phyloP scores from a whole-genome alignment of 1,284 basidiomycete genomes.

The Marasmius sp. region DNA sequence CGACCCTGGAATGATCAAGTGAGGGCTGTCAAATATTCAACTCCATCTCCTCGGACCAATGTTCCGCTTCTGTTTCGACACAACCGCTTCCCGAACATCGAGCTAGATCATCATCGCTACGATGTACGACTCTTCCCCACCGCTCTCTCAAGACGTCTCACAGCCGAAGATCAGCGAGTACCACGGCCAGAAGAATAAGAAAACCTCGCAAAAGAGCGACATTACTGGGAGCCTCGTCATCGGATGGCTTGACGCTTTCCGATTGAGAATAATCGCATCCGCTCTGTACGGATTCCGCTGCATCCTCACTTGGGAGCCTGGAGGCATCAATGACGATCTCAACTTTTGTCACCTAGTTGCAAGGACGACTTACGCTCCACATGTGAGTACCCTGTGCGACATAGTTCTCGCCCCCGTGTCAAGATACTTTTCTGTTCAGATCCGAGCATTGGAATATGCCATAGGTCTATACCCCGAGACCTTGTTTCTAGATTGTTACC shows the following conservation, averaged over 20 bases:
- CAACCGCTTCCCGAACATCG: no score
- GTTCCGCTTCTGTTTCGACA: no score
- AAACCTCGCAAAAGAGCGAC: neutral
- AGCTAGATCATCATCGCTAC: no score
- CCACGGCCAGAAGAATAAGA: neutral
- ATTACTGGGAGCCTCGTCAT: neutral
- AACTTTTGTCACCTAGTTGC: constrained; percentile 12
- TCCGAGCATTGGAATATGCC: constrained; percentile 5
- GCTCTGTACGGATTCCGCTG: constrained; percentile 8
- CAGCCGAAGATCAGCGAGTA: neutral
- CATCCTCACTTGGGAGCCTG: constrained; percentile 4
- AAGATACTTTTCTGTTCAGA: neutral
- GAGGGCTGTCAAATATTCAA: no score
- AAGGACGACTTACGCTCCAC: neutral
- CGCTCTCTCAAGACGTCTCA: no score
- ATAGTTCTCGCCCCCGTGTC: neutral
- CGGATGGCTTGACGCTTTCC: constrained; percentile 2
- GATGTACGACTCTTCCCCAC: no score
- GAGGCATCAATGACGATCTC: constrained; percentile 4
- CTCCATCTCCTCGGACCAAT: no score
- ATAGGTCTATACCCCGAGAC: constrained; percentile 8
- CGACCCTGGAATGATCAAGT: no score
- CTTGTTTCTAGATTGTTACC: constrained; percentile 2
- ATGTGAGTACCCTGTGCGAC: neutral
- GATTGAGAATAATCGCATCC: constrained; percentile 5